A percentile compares a stretch with the other conserved stretches of the same genome.
These are phyloP conservation scores for Filobasidium wieringae DNA, from an alignment of 768 basidiomycete genomes.

Conservation along the genomic window DNA sequence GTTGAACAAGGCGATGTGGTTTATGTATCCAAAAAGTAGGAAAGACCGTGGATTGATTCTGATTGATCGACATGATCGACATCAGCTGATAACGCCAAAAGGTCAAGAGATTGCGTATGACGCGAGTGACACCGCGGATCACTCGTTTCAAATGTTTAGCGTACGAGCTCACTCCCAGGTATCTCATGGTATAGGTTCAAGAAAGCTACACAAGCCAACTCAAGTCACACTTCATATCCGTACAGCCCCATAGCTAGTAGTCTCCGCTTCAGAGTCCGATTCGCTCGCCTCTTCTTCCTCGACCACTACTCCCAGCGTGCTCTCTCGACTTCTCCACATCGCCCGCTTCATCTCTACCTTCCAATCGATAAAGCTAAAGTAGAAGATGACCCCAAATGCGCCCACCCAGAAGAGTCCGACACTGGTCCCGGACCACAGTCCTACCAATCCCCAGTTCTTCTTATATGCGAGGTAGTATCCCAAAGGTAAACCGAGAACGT, in stretches of 20 bases:
- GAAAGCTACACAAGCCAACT: too few relatives aligned
- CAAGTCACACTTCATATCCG: constrained; percentile 4
- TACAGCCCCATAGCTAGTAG: background rate
- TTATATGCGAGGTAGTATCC: constrained; percentile 48
- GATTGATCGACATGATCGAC: too few relatives aligned
- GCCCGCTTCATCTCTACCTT: background rate
- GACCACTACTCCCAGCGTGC: background rate
- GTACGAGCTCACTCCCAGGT: too few relatives aligned
- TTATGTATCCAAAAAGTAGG: too few relatives aligned
- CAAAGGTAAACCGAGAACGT: constrained; percentile 47
- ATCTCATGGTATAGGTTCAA: too few relatives aligned
- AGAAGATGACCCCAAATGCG: constrained; percentile 33
- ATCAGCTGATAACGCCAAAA: too few relatives aligned
- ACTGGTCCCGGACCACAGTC: constrained; percentile 59
- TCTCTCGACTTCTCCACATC: background rate
- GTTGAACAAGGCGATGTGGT: too few relatives aligned
- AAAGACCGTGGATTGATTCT: too few relatives aligned
- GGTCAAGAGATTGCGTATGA: too few relatives aligned
- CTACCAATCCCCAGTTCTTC: constrained; percentile 41
- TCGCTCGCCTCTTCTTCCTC: background rate
- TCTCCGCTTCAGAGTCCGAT: background rate
- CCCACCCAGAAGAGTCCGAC: constrained; percentile 48
- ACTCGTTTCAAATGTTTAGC: too few relatives aligned
- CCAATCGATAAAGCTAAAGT: background rate
- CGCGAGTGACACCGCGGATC: too few relatives aligned